Conservation (phyloP, 257 asterid genomes). For the Fraxinus quadrangulata region DNA sequence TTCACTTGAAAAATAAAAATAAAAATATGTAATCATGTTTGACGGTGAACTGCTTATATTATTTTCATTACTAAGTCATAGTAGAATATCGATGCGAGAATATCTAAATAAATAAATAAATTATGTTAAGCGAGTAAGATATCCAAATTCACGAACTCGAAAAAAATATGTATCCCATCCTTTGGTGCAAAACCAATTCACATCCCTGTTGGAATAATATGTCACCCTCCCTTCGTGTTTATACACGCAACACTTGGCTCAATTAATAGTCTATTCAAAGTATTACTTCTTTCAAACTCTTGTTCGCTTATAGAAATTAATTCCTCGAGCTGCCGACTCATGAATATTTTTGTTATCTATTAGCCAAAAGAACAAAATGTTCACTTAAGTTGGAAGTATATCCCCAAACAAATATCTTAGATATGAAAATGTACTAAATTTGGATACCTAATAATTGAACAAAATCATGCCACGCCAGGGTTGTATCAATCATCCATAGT, state of each 20-base stretch:
- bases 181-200: not conserved
- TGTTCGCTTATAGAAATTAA: no score
- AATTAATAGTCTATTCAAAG: not conserved
- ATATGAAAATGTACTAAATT: not conserved
- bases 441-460: slow-evolving; percentile 30
- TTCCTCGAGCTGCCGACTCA: not conserved
- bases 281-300: no score
- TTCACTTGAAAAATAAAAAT: not conserved
- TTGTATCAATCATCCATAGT: not conserved
- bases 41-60: no score
- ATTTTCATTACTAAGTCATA: no score
- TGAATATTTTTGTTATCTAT: not conserved
- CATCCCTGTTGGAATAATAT: not conserved
- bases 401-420: not conserved
- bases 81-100: no score
- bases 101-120: no score
- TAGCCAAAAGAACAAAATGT: not conserved
- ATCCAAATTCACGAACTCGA: no score
- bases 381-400: not conserved
- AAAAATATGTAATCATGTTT: no score
- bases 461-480: slow-evolving; percentile 33
- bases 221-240: not conserved
- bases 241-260: no score
- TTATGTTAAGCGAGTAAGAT: no score
- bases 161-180: not conserved